phyloP scores from a whole-genome alignment of 1,284 basidiomycete species.

The Ceratobasidium papillatum region DNA sequence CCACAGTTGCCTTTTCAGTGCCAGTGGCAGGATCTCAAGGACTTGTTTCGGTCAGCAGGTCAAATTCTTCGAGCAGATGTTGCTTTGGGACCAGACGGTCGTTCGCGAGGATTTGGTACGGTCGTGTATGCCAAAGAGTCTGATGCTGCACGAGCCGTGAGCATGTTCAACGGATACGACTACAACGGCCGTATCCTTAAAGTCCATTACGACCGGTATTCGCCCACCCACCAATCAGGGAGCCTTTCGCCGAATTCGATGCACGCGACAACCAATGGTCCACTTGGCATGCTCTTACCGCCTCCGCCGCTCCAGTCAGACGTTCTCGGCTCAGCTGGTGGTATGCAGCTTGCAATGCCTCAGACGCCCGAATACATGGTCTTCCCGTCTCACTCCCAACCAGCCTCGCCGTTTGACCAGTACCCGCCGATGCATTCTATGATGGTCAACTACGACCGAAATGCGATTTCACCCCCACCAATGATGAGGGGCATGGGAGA shows the following conservation, averaged over 20 bases:
- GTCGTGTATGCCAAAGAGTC: slow-evolving; percentile 84
- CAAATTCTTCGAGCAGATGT: slow-evolving; percentile 90
- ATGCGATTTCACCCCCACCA: slow-evolving; percentile 32
- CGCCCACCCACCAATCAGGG: slow-evolving; percentile 30
- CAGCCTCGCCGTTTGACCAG: slow-evolving; percentile 41
- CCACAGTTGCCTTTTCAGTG: slow-evolving; percentile 90
- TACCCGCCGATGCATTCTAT: slow-evolving; percentile 38
- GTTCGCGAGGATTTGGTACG: slow-evolving; percentile 88
- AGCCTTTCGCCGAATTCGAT: slow-evolving; percentile 34
- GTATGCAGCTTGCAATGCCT: slow-evolving; percentile 33
- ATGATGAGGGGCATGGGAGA: not conserved
- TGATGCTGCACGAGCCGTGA: slow-evolving; percentile 87
- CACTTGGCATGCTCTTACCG: slow-evolving; percentile 26
- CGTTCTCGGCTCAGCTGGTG: not conserved
- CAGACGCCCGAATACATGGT: slow-evolving; percentile 36
- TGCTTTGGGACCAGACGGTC: slow-evolving; percentile 83
- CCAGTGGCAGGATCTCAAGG: slow-evolving; percentile 98
- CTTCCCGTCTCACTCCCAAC: slow-evolving; percentile 40
- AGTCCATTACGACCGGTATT: slow-evolving; percentile 44
- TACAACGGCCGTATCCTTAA: slow-evolving; percentile 66
- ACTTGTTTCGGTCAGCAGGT: slow-evolving; percentile 88
- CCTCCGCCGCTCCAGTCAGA: slow-evolving; percentile 27
- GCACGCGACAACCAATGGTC: slow-evolving; percentile 21
- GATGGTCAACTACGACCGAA: slow-evolving; percentile 21
- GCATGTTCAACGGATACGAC: slow-evolving; percentile 90